Evolutionary conservation across 2,329 filamentous ascomycete genomes (phyloP), one percentile per base, ranked within the genome.

Genomic region (Ophiosphaerella korrae): DNA sequence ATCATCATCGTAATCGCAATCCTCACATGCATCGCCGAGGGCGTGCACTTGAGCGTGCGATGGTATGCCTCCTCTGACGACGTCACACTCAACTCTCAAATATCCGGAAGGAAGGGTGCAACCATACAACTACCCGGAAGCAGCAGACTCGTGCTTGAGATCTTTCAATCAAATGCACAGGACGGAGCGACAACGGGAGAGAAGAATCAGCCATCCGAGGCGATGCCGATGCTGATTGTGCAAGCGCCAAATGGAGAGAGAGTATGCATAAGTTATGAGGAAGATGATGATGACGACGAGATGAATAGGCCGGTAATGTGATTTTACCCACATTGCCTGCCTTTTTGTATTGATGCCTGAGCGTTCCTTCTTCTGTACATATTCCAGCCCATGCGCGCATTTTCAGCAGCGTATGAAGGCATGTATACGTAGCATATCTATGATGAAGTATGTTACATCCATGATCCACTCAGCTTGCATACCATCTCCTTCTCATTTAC

Each of bases 221-320:
- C 57, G 2, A 52, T 50, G 23, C 46, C 51, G 11, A 65, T 60
- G 18, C 58, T 64, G 33, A 43, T 59, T 5, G 53, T 51, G 9
- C 57, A 60, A n/a, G 44, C 54, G 12, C 34, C 50, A 13, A 55
- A 50, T 34, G 60, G 61, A 32, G 56, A 56, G 23, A 49, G 55
- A 8, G 60, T 65, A 23, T 69, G 64, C 34, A 58, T 61, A 33
- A 58, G 60, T 6, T 67, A 68, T 44, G 62, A 67, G 5, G 65
- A 66, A 21, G 67, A 71, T 11, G 63, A 71, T 11, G 63, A 66
- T 7, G 68, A 72, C 39, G 68, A 71, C 45, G 68, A 72, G 57
- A 52, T 61, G 43, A 64, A 66, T 40, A 57, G 67, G 34, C 67
- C 68, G 3, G 67, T 72, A 23, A 68, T 72, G 67, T 72, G 49